These are phyloP conservation scores for Xerocomus spinulosus DNA, from an alignment of 768 basidiomycete genomes.

Conservation along the genomic window DNA sequence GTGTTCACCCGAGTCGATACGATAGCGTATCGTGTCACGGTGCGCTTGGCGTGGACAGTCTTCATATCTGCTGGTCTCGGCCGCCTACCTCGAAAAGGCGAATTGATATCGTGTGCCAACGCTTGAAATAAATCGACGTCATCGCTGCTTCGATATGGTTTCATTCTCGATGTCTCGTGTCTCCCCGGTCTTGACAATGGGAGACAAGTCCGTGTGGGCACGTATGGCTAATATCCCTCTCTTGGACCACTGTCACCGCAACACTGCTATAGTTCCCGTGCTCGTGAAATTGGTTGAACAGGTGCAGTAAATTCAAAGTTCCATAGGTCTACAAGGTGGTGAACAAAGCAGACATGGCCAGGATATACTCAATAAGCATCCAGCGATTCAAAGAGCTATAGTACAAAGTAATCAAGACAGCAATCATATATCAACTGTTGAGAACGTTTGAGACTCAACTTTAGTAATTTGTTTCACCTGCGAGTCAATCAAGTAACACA, in stretches of 20 bases:
- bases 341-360: background rate
- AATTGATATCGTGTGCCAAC: background rate
- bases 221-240: conserved; percentile 8
- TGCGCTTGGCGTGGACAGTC: no score
- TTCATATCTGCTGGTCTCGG: no score
- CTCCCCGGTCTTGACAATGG: background rate
- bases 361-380: background rate
- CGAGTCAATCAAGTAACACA: background rate
- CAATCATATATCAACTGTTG: no score
- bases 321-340: background rate
- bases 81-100: background rate
- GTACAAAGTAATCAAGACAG: no score
- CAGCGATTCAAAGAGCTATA: no score
- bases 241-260: conserved; percentile 3
- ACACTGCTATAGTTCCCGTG: background rate
- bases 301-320: background rate
- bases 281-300: background rate
- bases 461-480: no score
- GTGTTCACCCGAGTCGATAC: background rate
- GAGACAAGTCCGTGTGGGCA: conserved; percentile 3
- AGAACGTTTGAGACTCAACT: no score
- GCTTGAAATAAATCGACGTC: background rate
- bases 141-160: background rate
- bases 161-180: background rate
- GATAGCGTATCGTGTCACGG: no score